Base-by-base conservation (phyloP, 2,329 filamentous ascomycete species). In the Aspergillus sp. region DNA sequence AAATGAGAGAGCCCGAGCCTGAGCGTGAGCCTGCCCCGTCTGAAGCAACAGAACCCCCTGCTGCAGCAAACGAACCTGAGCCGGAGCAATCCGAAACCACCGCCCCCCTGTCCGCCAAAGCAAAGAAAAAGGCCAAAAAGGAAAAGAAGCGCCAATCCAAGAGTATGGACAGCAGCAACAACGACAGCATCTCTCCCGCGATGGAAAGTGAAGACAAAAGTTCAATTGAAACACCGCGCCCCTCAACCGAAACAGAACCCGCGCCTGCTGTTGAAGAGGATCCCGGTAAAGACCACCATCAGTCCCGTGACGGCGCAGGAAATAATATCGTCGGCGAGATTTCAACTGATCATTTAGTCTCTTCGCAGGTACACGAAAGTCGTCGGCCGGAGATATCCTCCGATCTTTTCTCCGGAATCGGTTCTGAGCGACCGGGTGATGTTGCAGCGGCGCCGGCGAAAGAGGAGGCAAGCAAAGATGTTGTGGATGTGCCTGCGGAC, bases 41-140 rank as follows among this genome's bases (percentile, higher is more conserved):
- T 9, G 54, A 62, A 38, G 30, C 41, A 29, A 49, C 50, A 19
- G 42, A 55, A 41, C 10, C 45, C 7, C 19, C 19, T 19, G 19
- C 19, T 19, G 19, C 19, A 19, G 19, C 19, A 19, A 19, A 19
- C 19, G 19, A 19, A 19, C 19, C 19, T 19, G 19, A 19, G 19
- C 41, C 46, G 5, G 42, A 54, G 12, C 48, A 53, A 19, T 43
- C 50, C 2, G 56, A 59, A 38, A 45, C 51, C 9, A 57, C 63
- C 32, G 58, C 59, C 28, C 60, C 56, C 50, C 63, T 62, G 52
- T 59, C 65, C 5, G 52, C 63, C 34, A 63, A 70, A 43, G 58
- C 59, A 47, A 73, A 69, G 50, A 69, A 72, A 55, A 77, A 74
- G 52, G 70, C 63, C 7, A 76, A 75, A 53, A 75, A 76, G 48